Conservation (phyloP, 305 asterid genomes). For the Plantago coronopus region DNA sequence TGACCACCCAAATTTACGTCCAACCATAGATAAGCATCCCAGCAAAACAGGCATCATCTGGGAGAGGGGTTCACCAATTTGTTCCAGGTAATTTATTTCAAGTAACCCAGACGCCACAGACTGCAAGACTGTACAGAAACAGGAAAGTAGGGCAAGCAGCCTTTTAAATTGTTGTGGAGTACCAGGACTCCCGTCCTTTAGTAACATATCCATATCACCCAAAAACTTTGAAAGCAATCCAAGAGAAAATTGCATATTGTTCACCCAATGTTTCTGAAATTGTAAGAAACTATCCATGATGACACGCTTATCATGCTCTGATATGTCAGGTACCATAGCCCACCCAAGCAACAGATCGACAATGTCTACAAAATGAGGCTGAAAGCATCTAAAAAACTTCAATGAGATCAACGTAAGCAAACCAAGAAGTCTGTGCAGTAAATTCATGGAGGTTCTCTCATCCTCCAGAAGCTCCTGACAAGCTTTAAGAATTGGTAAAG, state of each 20-base stretch:
- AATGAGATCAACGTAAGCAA: slow-evolving; percentile 72
- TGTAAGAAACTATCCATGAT: slow-evolving; percentile 96
- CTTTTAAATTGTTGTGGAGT: slow-evolving; percentile 83
- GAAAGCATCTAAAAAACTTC: slow-evolving; percentile 90
- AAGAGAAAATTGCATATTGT: slow-evolving; percentile 87
- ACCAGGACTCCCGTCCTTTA: slow-evolving; percentile 85
- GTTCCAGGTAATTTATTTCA: slow-evolving; percentile 86
- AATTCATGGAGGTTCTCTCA: slow-evolving; percentile 84
- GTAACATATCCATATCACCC: slow-evolving; percentile 91
- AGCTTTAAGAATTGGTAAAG: slow-evolving; percentile 87
- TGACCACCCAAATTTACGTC: slow-evolving; percentile 94
- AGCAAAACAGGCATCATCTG: slow-evolving; percentile 78
- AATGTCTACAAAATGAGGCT: slow-evolving; percentile 91
- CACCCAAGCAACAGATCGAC: slow-evolving; percentile 98
- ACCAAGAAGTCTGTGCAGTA: slow-evolving; percentile 71
- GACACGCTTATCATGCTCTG: slow-evolving; percentile 68
- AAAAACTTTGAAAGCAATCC: slow-evolving; percentile 91
- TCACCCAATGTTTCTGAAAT: slow-evolving; percentile 98
- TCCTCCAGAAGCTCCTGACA: slow-evolving; percentile 99
- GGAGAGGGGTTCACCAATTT: slow-evolving; percentile 77
- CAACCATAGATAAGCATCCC: slow-evolving; percentile 76
- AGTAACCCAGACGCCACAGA: slow-evolving; percentile 96
- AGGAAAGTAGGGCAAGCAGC: slow-evolving; percentile 68
- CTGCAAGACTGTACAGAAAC: slow-evolving; percentile 91
- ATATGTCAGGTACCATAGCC: slow-evolving; percentile 88